Percentiles rank a stretch among this genome's conserved stretches.
These are phyloP conservation scores for Xylaria sp. DNA, from an alignment of 2,329 filamentous ascomycete genomes.

Conservation along the genomic window DNA sequence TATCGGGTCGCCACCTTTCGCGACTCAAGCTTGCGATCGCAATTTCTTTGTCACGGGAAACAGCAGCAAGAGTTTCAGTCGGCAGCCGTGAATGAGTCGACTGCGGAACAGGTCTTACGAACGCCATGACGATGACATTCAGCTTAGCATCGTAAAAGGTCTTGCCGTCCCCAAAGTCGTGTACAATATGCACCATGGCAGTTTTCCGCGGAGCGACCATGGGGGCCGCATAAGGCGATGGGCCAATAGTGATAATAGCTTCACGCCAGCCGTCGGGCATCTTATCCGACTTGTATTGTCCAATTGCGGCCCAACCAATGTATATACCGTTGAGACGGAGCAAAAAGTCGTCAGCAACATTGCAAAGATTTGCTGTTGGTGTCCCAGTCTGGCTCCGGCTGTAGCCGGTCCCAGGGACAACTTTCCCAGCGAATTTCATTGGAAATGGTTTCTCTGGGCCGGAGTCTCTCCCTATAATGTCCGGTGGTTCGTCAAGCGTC, in stretches of 20 bases:
- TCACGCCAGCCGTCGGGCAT: constrained; percentile 64
- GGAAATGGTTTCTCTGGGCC: constrained; percentile 66
- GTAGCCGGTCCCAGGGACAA: constrained; percentile 57
- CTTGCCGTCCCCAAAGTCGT: constrained; percentile 57
- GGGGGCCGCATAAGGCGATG: constrained; percentile 57
- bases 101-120: constrained; percentile 56
- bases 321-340: constrained; percentile 69
- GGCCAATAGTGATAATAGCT: constrained; percentile 66
- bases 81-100: constrained; percentile 27
- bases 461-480: constrained; percentile 58
- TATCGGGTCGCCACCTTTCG: constrained; percentile 56
- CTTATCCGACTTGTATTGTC: constrained; percentile 49
- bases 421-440: constrained; percentile 60
- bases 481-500: constrained; percentile 48
- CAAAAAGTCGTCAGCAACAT: constrained; percentile 62
- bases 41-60: constrained; percentile 55
- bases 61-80: constrained; percentile 46
- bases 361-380: constrained; percentile 64
- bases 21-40: constrained; percentile 59
- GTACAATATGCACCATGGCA: constrained; percentile 64
- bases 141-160: constrained; percentile 58
- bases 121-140: constrained; percentile 69
- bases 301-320: constrained; percentile 69
- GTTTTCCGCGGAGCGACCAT: constrained; percentile 60
- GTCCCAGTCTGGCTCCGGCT: constrained; percentile 46